phyloP scores from a whole-genome alignment of 257 asterid genomes.

The Leptodermis oblonga region DNA sequence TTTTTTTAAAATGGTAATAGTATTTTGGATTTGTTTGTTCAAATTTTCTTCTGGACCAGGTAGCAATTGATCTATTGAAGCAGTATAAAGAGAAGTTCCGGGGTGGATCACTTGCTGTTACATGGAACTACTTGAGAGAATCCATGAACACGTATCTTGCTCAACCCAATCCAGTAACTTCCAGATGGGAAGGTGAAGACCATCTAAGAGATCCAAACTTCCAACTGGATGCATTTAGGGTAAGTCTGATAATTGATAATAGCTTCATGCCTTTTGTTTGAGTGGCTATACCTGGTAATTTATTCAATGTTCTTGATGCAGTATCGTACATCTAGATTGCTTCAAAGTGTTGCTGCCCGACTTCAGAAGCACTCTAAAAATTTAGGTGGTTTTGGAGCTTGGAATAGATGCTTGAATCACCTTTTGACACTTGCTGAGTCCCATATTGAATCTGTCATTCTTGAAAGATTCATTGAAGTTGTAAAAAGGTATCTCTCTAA shows the following conservation, averaged over 20 bases:
- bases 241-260: conserved; percentile 24
- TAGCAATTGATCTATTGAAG: conserved; percentile 84
- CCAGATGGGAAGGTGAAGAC: conserved; percentile 94
- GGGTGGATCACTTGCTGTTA: conserved; percentile 79
- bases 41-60: conserved; percentile 42
- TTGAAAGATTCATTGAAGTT: conserved; percentile 79
- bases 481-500: conserved; percentile 50
- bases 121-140: conserved; percentile 91
- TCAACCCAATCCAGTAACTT: conserved; percentile 97
- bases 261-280: not conserved
- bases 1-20: not conserved
- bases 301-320: conserved; percentile 31
- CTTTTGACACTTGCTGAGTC: conserved; percentile 95
- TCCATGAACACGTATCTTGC: conserved; percentile 87
- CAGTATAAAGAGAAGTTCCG: conserved; percentile 74
- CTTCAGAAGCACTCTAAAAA: conserved; percentile 84
- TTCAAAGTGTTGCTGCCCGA: conserved; percentile 84
- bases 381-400: conserved; percentile 91
- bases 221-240: conserved; percentile 96
- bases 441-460: conserved; percentile 83
- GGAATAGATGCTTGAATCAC: conserved; percentile 98
- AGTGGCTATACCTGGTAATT: not conserved
- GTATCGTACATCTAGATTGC: conserved; percentile 94
- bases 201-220: conserved; percentile 88
- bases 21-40: conserved; percentile 3